Evolutionary conservation across 1,284 basidiomycete genomes (phyloP).

Genomic region (Trichosporon sp.): DNA sequence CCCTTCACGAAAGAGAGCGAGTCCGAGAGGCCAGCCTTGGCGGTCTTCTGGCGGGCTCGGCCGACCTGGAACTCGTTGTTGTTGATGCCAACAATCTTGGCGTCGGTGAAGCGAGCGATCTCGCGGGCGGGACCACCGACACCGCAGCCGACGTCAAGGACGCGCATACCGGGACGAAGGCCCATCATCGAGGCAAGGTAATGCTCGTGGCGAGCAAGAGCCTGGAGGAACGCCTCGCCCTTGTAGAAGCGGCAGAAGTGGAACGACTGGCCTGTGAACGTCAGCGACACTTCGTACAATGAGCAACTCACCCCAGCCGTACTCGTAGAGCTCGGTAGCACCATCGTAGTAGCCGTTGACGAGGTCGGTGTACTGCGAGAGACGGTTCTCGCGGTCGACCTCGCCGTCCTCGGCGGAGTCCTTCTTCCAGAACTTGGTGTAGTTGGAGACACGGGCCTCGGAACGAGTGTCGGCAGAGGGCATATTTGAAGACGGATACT

Average conservation of each 20-base stretch:
- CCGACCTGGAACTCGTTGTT: conserved; percentile 96
- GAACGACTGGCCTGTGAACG: conserved; percentile 65
- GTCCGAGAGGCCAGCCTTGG: conserved; percentile 66
- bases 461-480: conserved; percentile 64
- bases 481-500: conserved; percentile 6
- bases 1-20: conserved; percentile 80
- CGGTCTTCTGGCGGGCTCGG: conserved; percentile 78
- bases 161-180: conserved; percentile 82
- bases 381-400: conserved; percentile 65
- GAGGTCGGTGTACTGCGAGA: conserved; percentile 84
- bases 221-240: conserved; percentile 79
- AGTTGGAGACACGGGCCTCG: conserved; percentile 76
- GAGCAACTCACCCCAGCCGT: conserved; percentile 54
- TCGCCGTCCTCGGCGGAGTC: conserved; percentile 68
- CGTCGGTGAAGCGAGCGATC: conserved; percentile 87
- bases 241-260: conserved; percentile 98
- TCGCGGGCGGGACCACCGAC: conserved; percentile 95
- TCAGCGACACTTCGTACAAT: neutral
- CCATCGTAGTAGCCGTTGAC: conserved; percentile 96
- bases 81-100: conserved; percentile 81
- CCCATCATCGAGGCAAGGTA: conserved; percentile 84
- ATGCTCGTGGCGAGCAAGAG: conserved; percentile 93
- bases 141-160: conserved; percentile 97
- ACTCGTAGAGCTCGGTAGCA: conserved; percentile 95
- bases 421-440: conserved; percentile 91